Evolutionary conservation across 768 basidiomycete species (phyloP).

Genomic region (Hericium coralloides): DNA sequence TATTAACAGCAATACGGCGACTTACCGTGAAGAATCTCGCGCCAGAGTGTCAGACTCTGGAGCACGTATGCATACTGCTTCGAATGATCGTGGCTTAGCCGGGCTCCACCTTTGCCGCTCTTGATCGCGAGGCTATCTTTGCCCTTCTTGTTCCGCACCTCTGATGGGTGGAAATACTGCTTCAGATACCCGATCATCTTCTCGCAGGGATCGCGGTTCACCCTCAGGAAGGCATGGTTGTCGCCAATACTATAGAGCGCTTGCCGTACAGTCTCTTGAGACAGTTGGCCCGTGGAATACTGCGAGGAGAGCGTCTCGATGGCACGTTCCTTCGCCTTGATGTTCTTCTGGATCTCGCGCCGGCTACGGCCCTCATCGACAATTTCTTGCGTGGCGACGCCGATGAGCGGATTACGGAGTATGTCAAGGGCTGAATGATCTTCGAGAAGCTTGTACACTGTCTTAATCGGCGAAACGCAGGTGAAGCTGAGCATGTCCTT

Average conservation of each 20-base stretch:
- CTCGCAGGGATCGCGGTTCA: constrained; percentile 84
- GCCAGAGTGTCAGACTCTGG: constrained; percentile 82
- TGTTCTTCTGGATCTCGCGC: constrained; percentile 77
- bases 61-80: constrained; percentile 83
- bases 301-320: constrained; percentile 64
- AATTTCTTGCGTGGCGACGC: constrained; percentile 76
- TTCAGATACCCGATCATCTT: constrained; percentile 73
- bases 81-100: constrained; percentile 75
- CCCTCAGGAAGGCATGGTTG: constrained; percentile 81
- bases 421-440: constrained; percentile 54
- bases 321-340: constrained; percentile 77
- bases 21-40: constrained; percentile 75
- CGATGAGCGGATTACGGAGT: constrained; percentile 68
- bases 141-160: constrained; percentile 50
- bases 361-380: constrained; percentile 60
- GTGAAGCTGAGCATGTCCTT: constrained; percentile 72
- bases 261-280: constrained; percentile 61
- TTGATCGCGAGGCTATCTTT: constrained; percentile 60
- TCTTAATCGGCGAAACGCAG: constrained; percentile 70
- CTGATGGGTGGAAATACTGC: constrained; percentile 67
- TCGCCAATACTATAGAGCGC: constrained; percentile 86
- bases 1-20: background rate
- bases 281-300: constrained; percentile 48
- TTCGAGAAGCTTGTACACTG: constrained; percentile 62
- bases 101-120: constrained; percentile 71